Evolutionary conservation across 139 green algal species (phyloP).

Genomic region (Gonium pectorale): DNA sequence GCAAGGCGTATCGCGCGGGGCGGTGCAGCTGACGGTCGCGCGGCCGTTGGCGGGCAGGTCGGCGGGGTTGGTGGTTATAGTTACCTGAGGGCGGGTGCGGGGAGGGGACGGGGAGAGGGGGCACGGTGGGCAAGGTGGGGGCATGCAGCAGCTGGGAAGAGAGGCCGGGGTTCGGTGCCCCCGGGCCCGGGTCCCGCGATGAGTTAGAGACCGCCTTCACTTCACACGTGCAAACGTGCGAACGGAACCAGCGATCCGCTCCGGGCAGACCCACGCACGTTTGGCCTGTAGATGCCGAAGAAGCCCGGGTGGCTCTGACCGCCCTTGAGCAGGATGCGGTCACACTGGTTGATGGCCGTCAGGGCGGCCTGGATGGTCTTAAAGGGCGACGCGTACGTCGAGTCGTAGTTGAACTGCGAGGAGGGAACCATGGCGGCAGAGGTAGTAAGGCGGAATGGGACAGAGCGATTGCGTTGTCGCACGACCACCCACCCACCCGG

Average conservation of each 20-base stretch:
- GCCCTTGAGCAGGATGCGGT: constrained; percentile 31
- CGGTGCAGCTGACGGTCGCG: constrained; percentile 23
- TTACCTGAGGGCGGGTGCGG: not conserved
- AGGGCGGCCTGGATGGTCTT: constrained; percentile 17
- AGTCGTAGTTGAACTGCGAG: constrained; percentile 26
- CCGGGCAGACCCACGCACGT: not conserved
- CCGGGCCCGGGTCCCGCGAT: no score
- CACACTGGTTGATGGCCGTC: constrained; percentile 27
- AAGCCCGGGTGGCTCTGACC: constrained; percentile 15
- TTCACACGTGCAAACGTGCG: no score
- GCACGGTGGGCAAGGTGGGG: no score
- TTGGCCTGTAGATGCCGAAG: constrained; percentile 27
- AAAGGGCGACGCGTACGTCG: constrained; percentile 27
- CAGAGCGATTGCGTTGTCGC: no score
- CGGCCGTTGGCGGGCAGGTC: not conserved
- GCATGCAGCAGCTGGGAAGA: no score
- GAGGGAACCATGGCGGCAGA: no score
- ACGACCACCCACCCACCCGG: no score
- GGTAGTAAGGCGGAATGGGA: no score
- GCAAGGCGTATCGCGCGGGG: not conserved
- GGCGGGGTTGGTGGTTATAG: constrained; percentile 29
- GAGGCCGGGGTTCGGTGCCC: no score
- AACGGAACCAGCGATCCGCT: no score
- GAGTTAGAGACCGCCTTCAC: no score
- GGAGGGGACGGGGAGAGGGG: not conserved